phyloP scores from a whole-genome alignment of 345 rosid genomes.

The Camelina neglecta region DNA sequence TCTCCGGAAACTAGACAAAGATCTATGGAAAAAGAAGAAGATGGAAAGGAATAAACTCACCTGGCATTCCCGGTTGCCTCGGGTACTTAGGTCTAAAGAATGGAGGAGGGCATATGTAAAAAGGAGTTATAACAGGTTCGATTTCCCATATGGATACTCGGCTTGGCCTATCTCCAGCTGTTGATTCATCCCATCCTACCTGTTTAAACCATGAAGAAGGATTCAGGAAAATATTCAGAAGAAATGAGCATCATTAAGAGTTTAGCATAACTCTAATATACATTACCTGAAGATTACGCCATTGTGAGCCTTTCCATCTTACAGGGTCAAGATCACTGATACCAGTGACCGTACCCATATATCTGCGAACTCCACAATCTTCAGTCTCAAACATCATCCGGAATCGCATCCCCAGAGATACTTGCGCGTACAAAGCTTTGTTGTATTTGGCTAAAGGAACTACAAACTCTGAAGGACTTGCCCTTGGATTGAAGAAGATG shows the following conservation, averaged over 20 bases:
- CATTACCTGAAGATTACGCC: conserved; percentile 92
- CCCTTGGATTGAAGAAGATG: conserved; percentile 90
- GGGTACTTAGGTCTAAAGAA: conserved; percentile 92
- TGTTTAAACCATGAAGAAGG: conserved; percentile 41
- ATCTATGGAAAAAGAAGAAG: background rate
- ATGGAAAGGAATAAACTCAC: conserved; percentile 44
- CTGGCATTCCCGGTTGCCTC: conserved; percentile 87
- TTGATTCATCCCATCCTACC: conserved; percentile 99
- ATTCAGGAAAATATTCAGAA: conserved; percentile 28
- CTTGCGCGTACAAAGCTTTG: conserved; percentile 79
- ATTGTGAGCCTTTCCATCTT: conserved; percentile 95
- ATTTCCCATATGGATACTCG: conserved; percentile 95
- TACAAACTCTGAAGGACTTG: conserved; percentile 95
- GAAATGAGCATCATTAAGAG: conserved; percentile 7
- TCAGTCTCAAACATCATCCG: conserved; percentile 99
- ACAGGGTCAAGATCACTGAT: conserved; percentile 85
- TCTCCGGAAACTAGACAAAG: conserved; percentile 11
- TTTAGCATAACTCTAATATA: conserved; percentile 2
- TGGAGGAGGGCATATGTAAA: conserved; percentile 96
- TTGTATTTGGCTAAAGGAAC: conserved; percentile 92
- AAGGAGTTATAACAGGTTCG: conserved; percentile 92
- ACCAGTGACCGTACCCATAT: conserved; percentile 95
- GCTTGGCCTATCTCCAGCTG: conserved; percentile 87
- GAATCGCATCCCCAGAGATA: conserved; percentile 91
- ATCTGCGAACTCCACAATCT: conserved; percentile 85